A percentile compares a stretch with the other conserved stretches of the same genome.
Conservation (phyloP, 495 filamentous ascomycete genomes). For the Glarea lozoyensis region DNA sequence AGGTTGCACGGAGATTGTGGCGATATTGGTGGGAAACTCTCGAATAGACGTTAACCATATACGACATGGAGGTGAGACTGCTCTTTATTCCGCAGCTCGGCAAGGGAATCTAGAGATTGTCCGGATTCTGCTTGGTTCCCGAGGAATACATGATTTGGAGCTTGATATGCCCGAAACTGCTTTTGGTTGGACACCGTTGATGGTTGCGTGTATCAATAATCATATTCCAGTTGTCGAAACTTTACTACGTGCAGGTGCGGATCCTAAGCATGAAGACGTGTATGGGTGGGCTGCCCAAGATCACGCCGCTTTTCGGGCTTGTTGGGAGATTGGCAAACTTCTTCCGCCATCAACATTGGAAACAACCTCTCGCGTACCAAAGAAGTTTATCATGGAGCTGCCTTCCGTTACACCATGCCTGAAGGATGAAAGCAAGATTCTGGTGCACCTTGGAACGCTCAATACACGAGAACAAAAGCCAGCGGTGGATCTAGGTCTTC, state of each 20-base stretch:
- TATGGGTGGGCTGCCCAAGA: constrained; percentile 79
- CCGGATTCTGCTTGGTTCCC: constrained; percentile 15
- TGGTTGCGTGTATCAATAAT: constrained; percentile 65
- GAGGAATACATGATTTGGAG: constrained; percentile 1
- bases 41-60: constrained; percentile 49
- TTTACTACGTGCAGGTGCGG: constrained; percentile 48
- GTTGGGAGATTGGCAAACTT: constrained; percentile 34
- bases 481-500: constrained; percentile 7
- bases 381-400: background rate
- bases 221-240: constrained; percentile 42
- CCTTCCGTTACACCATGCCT: constrained; percentile 4
- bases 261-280: constrained; percentile 47
- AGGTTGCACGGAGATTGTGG: constrained; percentile 6
- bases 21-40: constrained; percentile 6
- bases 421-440: constrained; percentile 1
- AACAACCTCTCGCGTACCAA: background rate
- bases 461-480: constrained; percentile 3
- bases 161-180: constrained; percentile 3
- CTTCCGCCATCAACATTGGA: background rate
- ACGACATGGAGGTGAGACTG: constrained; percentile 65
- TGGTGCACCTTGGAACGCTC: constrained; percentile 16
- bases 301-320: constrained; percentile 64
- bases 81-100: constrained; percentile 54
- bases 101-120: constrained; percentile 18
- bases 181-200: constrained; percentile 73